phyloP scores from a whole-genome alignment of 257 asterid genomes.

The Salvia rosmarinus region DNA sequence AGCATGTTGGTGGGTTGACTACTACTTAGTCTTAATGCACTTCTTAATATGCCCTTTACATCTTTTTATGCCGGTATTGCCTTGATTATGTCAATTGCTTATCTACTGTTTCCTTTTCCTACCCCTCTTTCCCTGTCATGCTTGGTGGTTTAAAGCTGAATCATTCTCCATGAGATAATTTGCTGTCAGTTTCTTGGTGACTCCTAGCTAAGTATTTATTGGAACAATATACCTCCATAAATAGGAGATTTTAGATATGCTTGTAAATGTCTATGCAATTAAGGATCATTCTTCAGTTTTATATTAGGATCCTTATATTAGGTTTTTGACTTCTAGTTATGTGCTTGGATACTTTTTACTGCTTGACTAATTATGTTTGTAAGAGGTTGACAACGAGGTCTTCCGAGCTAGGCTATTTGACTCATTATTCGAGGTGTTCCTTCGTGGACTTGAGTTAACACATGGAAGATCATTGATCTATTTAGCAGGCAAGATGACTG shows the following conservation, averaged over 20 bases:
- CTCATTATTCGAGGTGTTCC: neutral
- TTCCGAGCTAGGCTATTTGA: neutral
- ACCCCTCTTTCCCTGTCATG: conserved; percentile 20
- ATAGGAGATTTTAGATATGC: neutral
- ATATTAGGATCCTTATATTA: neutral
- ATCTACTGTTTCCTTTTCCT: neutral
- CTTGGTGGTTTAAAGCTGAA: conserved; percentile 27
- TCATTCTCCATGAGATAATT: conserved; percentile 2
- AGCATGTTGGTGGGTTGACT: conserved; percentile 81
- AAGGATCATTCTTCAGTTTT: conserved; percentile 11
- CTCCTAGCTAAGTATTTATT: conserved; percentile 20
- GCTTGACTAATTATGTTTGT: neutral
- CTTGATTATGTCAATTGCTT: conserved; percentile 7
- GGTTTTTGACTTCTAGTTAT: conserved; percentile 11
- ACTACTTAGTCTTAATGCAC: conserved; percentile 4
- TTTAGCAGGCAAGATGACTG: neutral
- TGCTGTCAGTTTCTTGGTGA: conserved; percentile 8
- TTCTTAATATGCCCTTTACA: conserved; percentile 24
- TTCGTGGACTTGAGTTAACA: neutral
- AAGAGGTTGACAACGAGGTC: neutral
- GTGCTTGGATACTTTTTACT: conserved; percentile 5
- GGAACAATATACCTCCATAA: neutral
- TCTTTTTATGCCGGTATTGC: conserved; percentile 10
- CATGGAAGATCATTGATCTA: neutral
- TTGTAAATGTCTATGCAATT: conserved; percentile 8